Conservation (phyloP, 2,329 filamentous ascomycete genomes). For the Arthroderma uncinatum region DNA sequence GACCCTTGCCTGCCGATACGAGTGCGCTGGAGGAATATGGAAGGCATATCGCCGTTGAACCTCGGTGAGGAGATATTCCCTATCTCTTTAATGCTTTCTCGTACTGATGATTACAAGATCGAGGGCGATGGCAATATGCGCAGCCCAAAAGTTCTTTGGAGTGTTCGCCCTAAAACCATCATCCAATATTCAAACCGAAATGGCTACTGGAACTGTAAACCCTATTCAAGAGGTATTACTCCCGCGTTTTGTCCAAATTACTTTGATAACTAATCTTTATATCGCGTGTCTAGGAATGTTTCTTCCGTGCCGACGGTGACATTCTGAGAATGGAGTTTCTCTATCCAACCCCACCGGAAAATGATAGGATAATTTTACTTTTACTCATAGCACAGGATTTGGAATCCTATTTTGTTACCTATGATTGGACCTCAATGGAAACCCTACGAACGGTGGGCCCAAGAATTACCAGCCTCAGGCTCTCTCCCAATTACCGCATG, state of each 20-base stretch:
- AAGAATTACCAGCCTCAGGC: slow-evolving; percentile 21
- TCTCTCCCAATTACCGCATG: slow-evolving; percentile 38
- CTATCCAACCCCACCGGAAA: slow-evolving; percentile 55
- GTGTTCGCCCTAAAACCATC: slow-evolving; percentile 58
- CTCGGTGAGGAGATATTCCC: slow-evolving; percentile 43
- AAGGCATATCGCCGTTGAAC: slow-evolving; percentile 65
- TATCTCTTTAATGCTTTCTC: neutral
- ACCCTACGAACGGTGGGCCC: slow-evolving; percentile 21
- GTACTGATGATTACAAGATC: slow-evolving; percentile 27
- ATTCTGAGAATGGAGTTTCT: slow-evolving; percentile 84
- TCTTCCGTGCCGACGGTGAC: slow-evolving; percentile 51
- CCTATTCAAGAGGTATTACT: slow-evolving; percentile 48
- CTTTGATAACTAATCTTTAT: neutral
- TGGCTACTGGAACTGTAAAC: slow-evolving; percentile 40
- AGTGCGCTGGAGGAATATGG: slow-evolving; percentile 46
- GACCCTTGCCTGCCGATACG: slow-evolving; percentile 48
- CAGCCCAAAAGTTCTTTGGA: slow-evolving; percentile 58
- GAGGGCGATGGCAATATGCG: slow-evolving; percentile 55
- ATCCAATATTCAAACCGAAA: slow-evolving; percentile 39
- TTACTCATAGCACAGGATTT: slow-evolving; percentile 43
- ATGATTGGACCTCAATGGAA: slow-evolving; percentile 43
- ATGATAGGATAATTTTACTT: slow-evolving; percentile 64
- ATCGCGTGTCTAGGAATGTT: slow-evolving; percentile 30
- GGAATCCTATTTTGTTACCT: slow-evolving; percentile 39
- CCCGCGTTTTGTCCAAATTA: slow-evolving; percentile 3